A percentile compares a stretch with the other conserved stretches of the same genome.
Conservation (phyloP, 2,329 filamentous ascomycete genomes). For the Pezicula radicicola region DNA sequence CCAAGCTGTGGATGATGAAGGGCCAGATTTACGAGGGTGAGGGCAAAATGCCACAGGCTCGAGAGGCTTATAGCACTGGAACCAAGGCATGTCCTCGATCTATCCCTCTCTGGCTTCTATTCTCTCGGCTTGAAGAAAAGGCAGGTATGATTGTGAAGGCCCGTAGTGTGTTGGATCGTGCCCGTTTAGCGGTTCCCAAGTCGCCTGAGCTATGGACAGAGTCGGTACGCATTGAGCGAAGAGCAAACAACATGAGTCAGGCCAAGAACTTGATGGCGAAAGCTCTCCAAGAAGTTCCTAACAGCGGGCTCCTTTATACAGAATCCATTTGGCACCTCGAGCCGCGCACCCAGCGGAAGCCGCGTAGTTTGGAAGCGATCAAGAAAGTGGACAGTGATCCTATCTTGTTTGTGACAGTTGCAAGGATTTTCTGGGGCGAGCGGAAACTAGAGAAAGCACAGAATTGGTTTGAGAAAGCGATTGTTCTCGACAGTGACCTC, state of each 20-base stretch:
- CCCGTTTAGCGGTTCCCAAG: conserved; percentile 82
- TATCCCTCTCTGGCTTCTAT: conserved; percentile 85
- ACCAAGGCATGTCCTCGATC: conserved; percentile 84
- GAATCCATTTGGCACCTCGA: conserved; percentile 97
- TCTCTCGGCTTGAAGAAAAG: conserved; percentile 82
- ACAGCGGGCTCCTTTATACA: conserved; percentile 83
- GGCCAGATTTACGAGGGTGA: conserved; percentile 93
- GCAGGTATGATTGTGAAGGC: conserved; percentile 85
- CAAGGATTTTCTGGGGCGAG: conserved; percentile 94
- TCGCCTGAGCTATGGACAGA: conserved; percentile 85
- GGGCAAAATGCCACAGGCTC: conserved; percentile 75
- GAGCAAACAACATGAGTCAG: conserved; percentile 77
- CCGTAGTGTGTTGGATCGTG: conserved; percentile 88
- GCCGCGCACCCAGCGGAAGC: conserved; percentile 85
- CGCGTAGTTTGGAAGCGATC: conserved; percentile 88
- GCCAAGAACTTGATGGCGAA: conserved; percentile 92
- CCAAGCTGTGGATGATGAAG: conserved; percentile 98
- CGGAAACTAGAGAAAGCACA: conserved; percentile 89
- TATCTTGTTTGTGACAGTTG: conserved; percentile 83
- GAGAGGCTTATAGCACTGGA: conserved; percentile 85
- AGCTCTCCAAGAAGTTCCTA: conserved; percentile 87
- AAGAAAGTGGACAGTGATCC: conserved; percentile 95
- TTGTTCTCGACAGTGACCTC: conserved; percentile 79
- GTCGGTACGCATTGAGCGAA: conserved; percentile 87
- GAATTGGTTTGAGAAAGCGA: conserved; percentile 96